Evolutionary conservation across 2,329 filamentous ascomycete genomes (phyloP).

Genomic region (Colletotrichum navitas): DNA sequence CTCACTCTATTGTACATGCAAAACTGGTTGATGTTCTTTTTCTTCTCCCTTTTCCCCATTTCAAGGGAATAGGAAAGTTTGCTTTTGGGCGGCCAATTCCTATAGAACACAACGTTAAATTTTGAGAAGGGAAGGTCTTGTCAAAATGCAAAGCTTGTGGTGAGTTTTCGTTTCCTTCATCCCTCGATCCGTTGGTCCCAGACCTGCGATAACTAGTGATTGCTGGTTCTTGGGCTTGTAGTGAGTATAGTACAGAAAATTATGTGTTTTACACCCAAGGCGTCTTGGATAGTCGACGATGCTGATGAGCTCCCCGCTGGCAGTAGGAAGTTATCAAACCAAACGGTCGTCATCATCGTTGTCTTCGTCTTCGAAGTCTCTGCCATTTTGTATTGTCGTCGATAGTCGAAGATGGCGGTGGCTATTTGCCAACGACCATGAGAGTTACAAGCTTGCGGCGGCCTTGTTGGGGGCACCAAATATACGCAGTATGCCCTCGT

Average conservation of each 20-base stretch:
- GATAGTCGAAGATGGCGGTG: neutral
- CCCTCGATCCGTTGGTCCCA: neutral
- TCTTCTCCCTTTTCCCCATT: too few species aligned
- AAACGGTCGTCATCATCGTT: too few species aligned
- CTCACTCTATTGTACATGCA: constrained; percentile 5
- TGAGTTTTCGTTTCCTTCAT: neutral
- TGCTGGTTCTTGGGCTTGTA: neutral
- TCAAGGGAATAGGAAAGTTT: neutral
- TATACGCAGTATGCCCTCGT: constrained; percentile 68
- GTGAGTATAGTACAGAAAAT: constrained; percentile 1
- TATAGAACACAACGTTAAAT: neutral
- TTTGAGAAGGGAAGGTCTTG: neutral
- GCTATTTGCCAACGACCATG: neutral
- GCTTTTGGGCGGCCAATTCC: neutral
- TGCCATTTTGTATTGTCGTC: neutral
- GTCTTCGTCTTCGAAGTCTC: neutral
- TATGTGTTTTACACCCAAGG: constrained; percentile 11
- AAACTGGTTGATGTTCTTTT: neutral
- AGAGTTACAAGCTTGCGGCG: constrained; percentile 14
- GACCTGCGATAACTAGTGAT: neutral
- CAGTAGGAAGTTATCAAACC: neutral
- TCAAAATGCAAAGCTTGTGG: neutral
- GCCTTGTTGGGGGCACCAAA: constrained; percentile 50
- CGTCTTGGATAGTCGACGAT: neutral
- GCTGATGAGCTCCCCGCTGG: neutral